These are phyloP conservation scores for Metschnikowia continentalis DNA, from an alignment of 805 yeast species.

Conservation along the genomic window DNA sequence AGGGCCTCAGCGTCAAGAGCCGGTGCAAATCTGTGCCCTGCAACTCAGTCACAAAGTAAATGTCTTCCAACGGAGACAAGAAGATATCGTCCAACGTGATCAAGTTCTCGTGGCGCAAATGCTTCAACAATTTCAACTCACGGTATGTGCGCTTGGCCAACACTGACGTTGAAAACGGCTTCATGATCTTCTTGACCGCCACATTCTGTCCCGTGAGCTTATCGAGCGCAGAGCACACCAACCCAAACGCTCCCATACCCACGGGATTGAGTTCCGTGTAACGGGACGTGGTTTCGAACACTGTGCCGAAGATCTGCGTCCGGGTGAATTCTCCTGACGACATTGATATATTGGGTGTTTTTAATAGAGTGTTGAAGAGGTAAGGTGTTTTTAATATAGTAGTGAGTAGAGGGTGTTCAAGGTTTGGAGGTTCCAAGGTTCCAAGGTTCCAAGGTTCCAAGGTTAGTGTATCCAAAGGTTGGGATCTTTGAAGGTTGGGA, in stretches of 20 bases:
- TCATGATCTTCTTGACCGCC: slow-evolving; percentile 96
- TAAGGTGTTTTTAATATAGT: too few species aligned
- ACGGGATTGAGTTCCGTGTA: slow-evolving; percentile 93
- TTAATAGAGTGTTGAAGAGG: not conserved
- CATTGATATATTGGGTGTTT: slow-evolving; percentile 22
- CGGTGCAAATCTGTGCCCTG: slow-evolving; percentile 96
- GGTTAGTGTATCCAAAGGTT: too few species aligned
- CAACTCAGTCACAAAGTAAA: slow-evolving; percentile 91
- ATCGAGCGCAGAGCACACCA: slow-evolving; percentile 95
- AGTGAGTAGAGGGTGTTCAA: not conserved
- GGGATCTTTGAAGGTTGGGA: too few species aligned
- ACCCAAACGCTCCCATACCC: slow-evolving; percentile 99
- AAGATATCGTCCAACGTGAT: slow-evolving; percentile 49
- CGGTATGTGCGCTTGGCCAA: slow-evolving; percentile 95
- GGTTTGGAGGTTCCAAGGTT: too few species aligned
- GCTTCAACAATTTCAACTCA: slow-evolving; percentile 89
- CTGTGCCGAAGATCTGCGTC: slow-evolving; percentile 92
- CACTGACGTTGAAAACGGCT: slow-evolving; percentile 92
- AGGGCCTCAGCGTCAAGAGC: slow-evolving; percentile 83
- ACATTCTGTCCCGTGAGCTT: slow-evolving; percentile 87
- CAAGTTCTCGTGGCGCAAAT: slow-evolving; percentile 89
- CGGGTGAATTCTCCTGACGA: slow-evolving; percentile 51
- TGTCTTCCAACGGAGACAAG: slow-evolving; percentile 85
- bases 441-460: too few species aligned
- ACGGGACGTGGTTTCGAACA: slow-evolving; percentile 85